Evolutionary conservation across 1,284 basidiomycete species (phyloP), one percentile per base, ranked within the genome.

Genomic region (Cutaneotrichosporon cyanovorans): DNA sequence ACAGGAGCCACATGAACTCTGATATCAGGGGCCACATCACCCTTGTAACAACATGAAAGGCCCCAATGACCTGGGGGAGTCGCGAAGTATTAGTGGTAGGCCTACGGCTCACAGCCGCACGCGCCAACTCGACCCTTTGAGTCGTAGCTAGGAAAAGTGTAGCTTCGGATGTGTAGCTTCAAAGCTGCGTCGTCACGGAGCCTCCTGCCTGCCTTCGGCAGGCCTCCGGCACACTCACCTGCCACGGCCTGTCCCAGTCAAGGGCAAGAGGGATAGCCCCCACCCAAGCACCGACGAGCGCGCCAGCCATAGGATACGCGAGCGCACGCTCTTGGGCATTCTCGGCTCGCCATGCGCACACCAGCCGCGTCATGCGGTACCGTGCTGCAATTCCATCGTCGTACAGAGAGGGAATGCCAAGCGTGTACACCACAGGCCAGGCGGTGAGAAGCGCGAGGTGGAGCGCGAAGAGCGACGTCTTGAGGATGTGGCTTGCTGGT

Each of bases 201-300:
- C n/a, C n/a, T n/a, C n/a, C n/a, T n/a, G n/a, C n/a, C n/a, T n/a
- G n/a, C n/a, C n/a, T n/a, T n/a, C n/a, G n/a, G n/a, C n/a, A 19
- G 10, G 4, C 5, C 25, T 14, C 20, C 12, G 37, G 34, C 30
- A 11, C 40, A 67, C 79, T 48, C 45, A 87, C 88, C 82, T 95
- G 91, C 90, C 90, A 95, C 10, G 89, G 87, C 40, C 88, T 77
- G 65, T 91, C 90, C 91, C 91, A 96, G 69, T 96, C 91, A 8
- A 96, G 79, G 0, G 87, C 84, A 45, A 90, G 81, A 0, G 87
- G 85, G 35, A 90, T 75, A 3, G 78, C 80, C 15, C 88, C 88
- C 7, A 79, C 37, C 89, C 88, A 93, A 33, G 79, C 77, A 6
- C 89, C 89, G 12, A 83, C 20, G 18, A 84, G 57, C 2, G 85